These are phyloP conservation scores for Thozetella sp. DNA, from an alignment of 495 filamentous ascomycete species.

Conservation along the genomic window DNA sequence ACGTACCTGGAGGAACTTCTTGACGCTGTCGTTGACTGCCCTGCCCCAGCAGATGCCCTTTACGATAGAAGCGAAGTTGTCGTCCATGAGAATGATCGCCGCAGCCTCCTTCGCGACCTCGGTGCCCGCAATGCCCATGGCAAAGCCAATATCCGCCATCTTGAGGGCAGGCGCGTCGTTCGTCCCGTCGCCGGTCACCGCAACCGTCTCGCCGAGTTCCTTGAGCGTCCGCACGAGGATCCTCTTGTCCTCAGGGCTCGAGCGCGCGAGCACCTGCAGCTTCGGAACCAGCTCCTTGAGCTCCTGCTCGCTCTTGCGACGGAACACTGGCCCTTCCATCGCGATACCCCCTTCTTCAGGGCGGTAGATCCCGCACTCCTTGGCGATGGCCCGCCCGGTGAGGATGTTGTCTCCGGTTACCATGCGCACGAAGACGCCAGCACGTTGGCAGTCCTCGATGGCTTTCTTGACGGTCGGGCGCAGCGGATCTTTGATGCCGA, in stretches of 20 bases:
- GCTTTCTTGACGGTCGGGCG: constrained; percentile 76
- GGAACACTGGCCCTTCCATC: constrained; percentile 87
- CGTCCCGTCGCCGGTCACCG: constrained; percentile 87
- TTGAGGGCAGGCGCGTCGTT: constrained; percentile 89
- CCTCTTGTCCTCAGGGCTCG: constrained; percentile 85
- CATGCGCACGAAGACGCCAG: constrained; percentile 86
- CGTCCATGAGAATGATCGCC: constrained; percentile 87
- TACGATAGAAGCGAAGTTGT: constrained; percentile 86
- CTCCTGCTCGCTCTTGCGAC: constrained; percentile 67
- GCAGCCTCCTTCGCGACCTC: constrained; percentile 93
- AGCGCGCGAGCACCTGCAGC: constrained; percentile 83
- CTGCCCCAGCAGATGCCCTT: constrained; percentile 90
- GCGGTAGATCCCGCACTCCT: constrained; percentile 83
- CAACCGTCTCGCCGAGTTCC: constrained; percentile 75
- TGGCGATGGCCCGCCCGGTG: constrained; percentile 81
- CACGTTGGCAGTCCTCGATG: constrained; percentile 72
- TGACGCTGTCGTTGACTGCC: constrained; percentile 89
- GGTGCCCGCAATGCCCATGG: constrained; percentile 89
- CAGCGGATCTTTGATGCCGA: constrained; percentile 89
- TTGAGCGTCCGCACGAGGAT: constrained; percentile 76
- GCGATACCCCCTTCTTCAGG: constrained; percentile 69
- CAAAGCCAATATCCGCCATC: constrained; percentile 89
- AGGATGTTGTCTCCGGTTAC: constrained; percentile 86
- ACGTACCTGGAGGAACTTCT: constrained; percentile 79
- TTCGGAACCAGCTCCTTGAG: constrained; percentile 72